These are phyloP conservation scores for Cyclostephanos tholiformis DNA, from an alignment of 108 stramenopile genomes.

Conservation along the genomic window DNA sequence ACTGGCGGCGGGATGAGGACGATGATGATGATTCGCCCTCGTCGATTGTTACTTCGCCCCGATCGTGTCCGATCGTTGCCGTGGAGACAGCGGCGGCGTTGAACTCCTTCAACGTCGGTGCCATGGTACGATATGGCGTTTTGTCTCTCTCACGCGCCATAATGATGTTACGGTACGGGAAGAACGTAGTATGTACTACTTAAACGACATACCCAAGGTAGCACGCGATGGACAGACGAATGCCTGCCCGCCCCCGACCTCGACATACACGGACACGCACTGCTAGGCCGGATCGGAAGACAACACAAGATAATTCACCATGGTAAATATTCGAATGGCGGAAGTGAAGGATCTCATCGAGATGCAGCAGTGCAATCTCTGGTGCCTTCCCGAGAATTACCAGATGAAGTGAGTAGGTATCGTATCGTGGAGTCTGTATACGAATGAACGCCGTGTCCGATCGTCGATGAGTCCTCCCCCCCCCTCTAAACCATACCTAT, in stretches of 20 bases:
- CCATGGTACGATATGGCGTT: no score
- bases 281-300: no score
- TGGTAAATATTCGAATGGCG: constrained; percentile 92
- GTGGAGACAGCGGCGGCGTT: not conserved
- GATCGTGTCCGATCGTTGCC: not conserved
- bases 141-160: no score
- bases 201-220: no score
- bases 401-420: constrained; percentile 62
- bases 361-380: constrained; percentile 97
- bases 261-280: no score
- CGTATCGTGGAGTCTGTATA: no score
- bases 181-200: no score
- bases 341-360: constrained; percentile 91
- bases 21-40: not conserved
- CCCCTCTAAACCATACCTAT: no score
- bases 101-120: constrained; percentile 11
- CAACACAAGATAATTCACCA: constrained; percentile 35
- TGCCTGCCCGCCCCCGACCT: no score
- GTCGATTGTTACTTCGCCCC: not conserved
- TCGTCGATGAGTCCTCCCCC: no score
- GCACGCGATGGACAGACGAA: not conserved
- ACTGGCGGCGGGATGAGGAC: not conserved
- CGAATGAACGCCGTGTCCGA: no score
- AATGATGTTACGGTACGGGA: no score
- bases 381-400: constrained; percentile 99